Conservation (phyloP, 192 early-diverging fungal genomes). For the Radiomyces spectabilis region DNA sequence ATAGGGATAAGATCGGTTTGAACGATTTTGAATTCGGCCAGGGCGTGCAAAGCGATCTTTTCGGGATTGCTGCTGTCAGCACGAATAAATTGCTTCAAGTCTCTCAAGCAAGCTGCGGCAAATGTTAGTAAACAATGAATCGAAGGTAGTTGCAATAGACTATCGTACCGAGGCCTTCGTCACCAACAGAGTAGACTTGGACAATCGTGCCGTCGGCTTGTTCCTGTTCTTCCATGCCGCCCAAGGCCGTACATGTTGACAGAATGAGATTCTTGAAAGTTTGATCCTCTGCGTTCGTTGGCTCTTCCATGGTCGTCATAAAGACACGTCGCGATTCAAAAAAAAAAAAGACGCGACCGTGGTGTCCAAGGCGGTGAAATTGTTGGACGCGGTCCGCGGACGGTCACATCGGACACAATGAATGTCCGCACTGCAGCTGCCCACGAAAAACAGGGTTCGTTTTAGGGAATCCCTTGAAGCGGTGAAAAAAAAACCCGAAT, state of each 20-base stretch:
- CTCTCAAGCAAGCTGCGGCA: conserved; percentile 67
- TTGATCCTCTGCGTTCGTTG: too few relatives aligned
- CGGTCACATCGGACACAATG: too few relatives aligned
- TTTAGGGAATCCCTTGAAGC: too few relatives aligned
- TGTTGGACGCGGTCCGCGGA: too few relatives aligned
- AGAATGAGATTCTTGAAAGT: conserved; percentile 48
- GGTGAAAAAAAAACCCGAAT: too few relatives aligned
- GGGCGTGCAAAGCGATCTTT: conserved; percentile 51
- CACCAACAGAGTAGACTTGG: conserved; percentile 65
- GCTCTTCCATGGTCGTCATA: too few relatives aligned
- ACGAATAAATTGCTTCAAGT: conserved; percentile 81
- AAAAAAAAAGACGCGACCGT: too few relatives aligned
- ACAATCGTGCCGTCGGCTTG: conserved; percentile 25
- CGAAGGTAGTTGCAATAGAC: background rate
- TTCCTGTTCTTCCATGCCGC: conserved; percentile 57
- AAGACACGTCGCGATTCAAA: too few relatives aligned
- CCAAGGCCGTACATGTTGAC: conserved; percentile 77
- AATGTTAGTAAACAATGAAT: background rate
- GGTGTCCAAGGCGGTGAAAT: too few relatives aligned
- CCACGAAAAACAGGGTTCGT: too few relatives aligned
- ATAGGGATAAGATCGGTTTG: conserved; percentile 76
- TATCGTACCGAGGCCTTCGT: conserved; percentile 69
- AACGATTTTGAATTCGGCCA: conserved; percentile 72
- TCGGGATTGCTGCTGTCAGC: conserved; percentile 58
- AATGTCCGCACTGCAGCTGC: too few relatives aligned